Conservation (phyloP, 2,329 filamentous ascomycete genomes). For the Pseudocercospora fijiensis region DNA sequence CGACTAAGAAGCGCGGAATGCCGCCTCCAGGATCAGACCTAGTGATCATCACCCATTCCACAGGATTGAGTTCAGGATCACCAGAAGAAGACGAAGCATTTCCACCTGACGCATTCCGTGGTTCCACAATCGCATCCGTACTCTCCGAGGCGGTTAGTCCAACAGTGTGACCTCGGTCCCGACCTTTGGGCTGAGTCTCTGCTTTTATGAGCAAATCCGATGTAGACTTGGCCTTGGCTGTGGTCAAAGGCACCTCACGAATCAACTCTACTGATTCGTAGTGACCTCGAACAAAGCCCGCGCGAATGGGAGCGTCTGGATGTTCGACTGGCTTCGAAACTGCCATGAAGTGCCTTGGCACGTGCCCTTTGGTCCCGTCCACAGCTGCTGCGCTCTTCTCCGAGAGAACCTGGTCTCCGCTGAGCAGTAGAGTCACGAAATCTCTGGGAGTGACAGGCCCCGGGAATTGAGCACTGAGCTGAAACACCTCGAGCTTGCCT, state of each 20-base stretch:
- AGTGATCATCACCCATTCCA: constrained; percentile 94
- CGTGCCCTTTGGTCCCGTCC: constrained; percentile 37
- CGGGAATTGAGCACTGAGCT: constrained; percentile 85
- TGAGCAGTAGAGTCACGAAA: constrained; percentile 77
- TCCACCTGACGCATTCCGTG: constrained; percentile 32
- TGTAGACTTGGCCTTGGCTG: constrained; percentile 40
- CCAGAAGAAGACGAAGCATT: constrained; percentile 29
- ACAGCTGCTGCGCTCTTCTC: constrained; percentile 43
- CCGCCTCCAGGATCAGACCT: constrained; percentile 84
- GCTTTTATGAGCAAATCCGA: constrained; percentile 31
- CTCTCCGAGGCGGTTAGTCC: constrained; percentile 45
- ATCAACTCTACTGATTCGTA: constrained; percentile 94
- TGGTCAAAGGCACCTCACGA: constrained; percentile 67
- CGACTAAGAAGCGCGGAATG: constrained; percentile 88
- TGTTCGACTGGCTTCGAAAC: constrained; percentile 83
- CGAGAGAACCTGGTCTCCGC: constrained; percentile 56
- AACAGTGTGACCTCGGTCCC: constrained; percentile 43
- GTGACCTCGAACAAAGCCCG: constrained; percentile 75
- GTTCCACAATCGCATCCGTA: constrained; percentile 40
- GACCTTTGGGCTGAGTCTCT: neutral
- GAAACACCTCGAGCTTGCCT: constrained; percentile 71
- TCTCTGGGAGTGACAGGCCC: constrained; percentile 84
- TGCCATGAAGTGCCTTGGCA: constrained; percentile 74
- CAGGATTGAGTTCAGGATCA: constrained; percentile 60
- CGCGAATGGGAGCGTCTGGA: constrained; percentile 65